Conservation (phyloP, 768 basidiomycete genomes). For the Suillus plorans region DNA sequence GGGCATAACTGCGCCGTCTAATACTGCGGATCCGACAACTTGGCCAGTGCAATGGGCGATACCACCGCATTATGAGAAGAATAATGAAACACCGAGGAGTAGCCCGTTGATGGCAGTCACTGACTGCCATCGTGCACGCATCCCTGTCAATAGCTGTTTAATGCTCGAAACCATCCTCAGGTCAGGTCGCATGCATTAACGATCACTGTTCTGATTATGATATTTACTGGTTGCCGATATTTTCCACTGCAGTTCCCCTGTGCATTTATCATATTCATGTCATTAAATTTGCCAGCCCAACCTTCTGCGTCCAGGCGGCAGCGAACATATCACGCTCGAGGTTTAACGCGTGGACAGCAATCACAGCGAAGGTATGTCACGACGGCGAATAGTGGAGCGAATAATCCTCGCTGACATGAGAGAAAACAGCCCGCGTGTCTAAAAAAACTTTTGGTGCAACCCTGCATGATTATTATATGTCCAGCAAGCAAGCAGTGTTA, state of each 20-base stretch:
- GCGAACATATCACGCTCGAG: neutral
- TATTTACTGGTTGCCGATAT: neutral
- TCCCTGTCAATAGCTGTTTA: neutral
- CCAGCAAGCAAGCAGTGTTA: neutral
- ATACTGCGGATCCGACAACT: neutral
- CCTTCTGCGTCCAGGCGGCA: neutral
- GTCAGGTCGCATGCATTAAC: neutral
- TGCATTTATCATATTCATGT: neutral
- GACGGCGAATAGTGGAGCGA: neutral
- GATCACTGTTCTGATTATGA: neutral
- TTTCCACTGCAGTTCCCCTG: neutral
- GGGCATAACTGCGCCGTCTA: neutral
- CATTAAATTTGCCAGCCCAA: neutral
- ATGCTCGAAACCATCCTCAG: neutral
- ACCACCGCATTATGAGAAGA: neutral
- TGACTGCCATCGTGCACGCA: conserved; percentile 15
- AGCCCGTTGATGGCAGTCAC: conserved; percentile 10
- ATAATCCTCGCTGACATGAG: neutral
- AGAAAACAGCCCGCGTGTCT: neutral
- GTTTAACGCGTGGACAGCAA: neutral
- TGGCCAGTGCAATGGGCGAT: neutral
- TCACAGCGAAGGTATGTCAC: neutral
- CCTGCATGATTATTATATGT: neutral
- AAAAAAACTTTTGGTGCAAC: conserved; percentile 1
- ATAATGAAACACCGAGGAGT: conserved; percentile 1